Evolutionary conservation across 352 stramenopile species (phyloP), one percentile per base, ranked within the genome.

Genomic region (Globisporangium sylvaticum): DNA sequence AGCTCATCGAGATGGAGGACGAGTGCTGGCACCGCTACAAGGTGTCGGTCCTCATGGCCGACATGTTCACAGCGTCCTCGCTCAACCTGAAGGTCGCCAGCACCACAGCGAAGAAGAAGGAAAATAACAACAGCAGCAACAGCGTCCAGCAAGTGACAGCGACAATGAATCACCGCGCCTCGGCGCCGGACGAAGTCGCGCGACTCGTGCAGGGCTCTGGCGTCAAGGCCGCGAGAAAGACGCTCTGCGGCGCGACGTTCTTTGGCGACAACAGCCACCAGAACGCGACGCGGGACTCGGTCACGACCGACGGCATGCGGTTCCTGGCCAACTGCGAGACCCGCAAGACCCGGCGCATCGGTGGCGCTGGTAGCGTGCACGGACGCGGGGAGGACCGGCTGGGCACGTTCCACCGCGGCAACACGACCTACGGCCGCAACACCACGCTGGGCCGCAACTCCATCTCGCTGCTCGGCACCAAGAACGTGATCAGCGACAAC

Each of bases 1-100:
- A 89, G 42, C 61, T 89, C 0, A 64, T 42, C 2, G 77, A 87
- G 55, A 89, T 91, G 79, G 83, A 90, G 63, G 78, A 88, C 1
- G 83, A 91, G 58, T 91, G 83, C 52, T 91, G 83, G 83, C 83
- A 81, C 15, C 70, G 83, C 32, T 89, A 91, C 70, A 88, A 89
- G 39, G 78, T 88, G 2, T 88, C 83, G 4, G 70, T 91, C 53
- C 71, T 88, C 27, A 81, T 89, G 74, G 76, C 78, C 0, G 79
- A 82, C 20, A 65, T 71, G 1, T 85, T 83, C 44, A 68, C 62
- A 0, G 58, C 53, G 6, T 50, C 55, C 5, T 32, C 54, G 18
- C 42, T n/a, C 27, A 46, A 18, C 32, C 52, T 1, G 25, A 1
- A 25, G 42, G 8, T 9, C n/a, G 24, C 20, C 59, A 2, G 57